Evolutionary conservation across 2,329 filamentous ascomycete genomes (phyloP).

Genomic region (Didymella arachidicola): DNA sequence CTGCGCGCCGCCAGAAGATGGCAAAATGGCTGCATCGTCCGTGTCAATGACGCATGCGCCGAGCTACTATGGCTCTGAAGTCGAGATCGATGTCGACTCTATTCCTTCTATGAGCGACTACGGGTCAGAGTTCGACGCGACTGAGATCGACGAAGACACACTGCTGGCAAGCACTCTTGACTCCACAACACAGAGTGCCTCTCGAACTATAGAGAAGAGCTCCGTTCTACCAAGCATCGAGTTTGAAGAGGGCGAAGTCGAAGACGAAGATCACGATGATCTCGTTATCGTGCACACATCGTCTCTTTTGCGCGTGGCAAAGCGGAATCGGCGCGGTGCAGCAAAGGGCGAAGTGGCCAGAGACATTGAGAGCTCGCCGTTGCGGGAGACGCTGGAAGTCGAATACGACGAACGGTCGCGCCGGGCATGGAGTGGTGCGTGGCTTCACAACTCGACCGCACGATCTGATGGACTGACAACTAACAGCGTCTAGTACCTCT

Average conservation of each 20-base stretch:
- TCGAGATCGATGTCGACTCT: constrained; percentile 58
- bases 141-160: constrained; percentile 13
- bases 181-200: constrained; percentile 7
- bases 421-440: constrained; percentile 45
- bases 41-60: constrained; percentile 21
- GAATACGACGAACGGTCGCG: constrained; percentile 53
- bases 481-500: constrained; percentile 51
- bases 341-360: constrained; percentile 1
- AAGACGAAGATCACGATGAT: constrained; percentile 47
- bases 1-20: constrained; percentile 25
- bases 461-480: constrained; percentile 44
- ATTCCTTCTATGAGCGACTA: constrained; percentile 62
- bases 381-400: constrained; percentile 49
- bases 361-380: constrained; percentile 30
- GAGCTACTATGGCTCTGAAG: constrained; percentile 70
- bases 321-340: constrained; percentile 9
- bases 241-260: constrained; percentile 31
- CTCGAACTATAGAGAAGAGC: constrained; percentile 15
- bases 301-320: constrained; percentile 31
- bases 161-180: constrained; percentile 27
- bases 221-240: constrained; percentile 32
- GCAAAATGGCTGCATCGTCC: constrained; percentile 36
- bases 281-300: constrained; percentile 54
- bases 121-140: constrained; percentile 66
- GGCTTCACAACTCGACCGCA: not conserved